Evolutionary conservation across 148 eudicot species (phyloP).

Genomic region (Fagopyrum homotropicum): DNA sequence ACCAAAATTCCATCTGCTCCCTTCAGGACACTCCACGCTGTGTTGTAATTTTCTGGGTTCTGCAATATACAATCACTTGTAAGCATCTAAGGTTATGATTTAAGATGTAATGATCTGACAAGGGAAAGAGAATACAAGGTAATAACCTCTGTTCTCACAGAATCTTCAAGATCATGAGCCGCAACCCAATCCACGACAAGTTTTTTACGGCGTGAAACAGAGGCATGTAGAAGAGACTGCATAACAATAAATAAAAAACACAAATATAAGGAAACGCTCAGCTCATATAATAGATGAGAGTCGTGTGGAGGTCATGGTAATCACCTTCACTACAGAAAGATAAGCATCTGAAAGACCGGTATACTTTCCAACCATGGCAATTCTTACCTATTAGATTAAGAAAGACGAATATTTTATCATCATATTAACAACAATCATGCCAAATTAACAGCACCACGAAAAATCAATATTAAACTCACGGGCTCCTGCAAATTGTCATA

Average conservation of each 20-base stretch:
- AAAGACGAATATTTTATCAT: slow-evolving; percentile 7
- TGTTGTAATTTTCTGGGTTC: slow-evolving; percentile 66
- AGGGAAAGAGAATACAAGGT: not conserved
- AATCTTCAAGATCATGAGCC: slow-evolving; percentile 82
- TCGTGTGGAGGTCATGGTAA: not conserved
- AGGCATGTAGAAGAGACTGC: slow-evolving; percentile 93
- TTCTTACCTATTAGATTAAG: slow-evolving; percentile 54
- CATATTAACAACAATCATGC: not conserved
- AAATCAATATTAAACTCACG: slow-evolving; percentile 34
- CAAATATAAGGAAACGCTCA: not conserved
- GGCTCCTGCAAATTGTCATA: slow-evolving; percentile 57
- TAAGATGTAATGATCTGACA: not conserved
- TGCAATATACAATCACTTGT: slow-evolving; percentile 21
- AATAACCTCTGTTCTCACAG: slow-evolving; percentile 62
- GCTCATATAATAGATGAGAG: slow-evolving; percentile 1
- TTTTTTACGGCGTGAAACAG: slow-evolving; percentile 70
- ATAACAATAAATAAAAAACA: not conserved
- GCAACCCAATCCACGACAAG: slow-evolving; percentile 77
- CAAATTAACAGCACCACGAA: not conserved
- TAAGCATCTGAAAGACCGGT: slow-evolving; percentile 95
- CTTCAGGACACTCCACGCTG: slow-evolving; percentile 79
- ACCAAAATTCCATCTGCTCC: slow-evolving; percentile 84
- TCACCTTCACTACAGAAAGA: slow-evolving; percentile 86
- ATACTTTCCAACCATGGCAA: slow-evolving; percentile 99
- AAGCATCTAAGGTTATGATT: not conserved